These are phyloP conservation scores for Meripilus lineatus DNA, from an alignment of 1,284 basidiomycete genomes.

Conservation along the genomic window DNA sequence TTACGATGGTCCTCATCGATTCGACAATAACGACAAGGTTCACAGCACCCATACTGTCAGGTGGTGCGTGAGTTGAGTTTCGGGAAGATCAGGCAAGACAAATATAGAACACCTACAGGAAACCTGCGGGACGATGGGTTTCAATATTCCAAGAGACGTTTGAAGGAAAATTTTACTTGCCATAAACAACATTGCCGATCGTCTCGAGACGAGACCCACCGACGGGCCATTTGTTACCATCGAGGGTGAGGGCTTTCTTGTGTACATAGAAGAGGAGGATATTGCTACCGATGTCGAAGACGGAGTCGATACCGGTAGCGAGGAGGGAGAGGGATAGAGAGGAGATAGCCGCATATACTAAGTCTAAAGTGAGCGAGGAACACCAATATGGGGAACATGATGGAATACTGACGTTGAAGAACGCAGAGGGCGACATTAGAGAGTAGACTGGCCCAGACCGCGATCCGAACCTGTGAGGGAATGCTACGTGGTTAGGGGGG, in stretches of 20 bases:
- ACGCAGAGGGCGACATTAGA: constrained; percentile 71
- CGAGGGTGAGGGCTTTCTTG: constrained; percentile 66
- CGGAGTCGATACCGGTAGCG: constrained; percentile 85
- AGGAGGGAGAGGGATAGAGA: constrained; percentile 85
- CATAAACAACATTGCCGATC: constrained; percentile 88
- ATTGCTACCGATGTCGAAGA: constrained; percentile 92
- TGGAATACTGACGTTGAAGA: constrained; percentile 52
- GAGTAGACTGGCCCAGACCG: constrained; percentile 78
- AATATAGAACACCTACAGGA: constrained; percentile 45
- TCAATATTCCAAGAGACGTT: not conserved
- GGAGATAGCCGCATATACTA: constrained; percentile 85
- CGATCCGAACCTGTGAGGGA: constrained; percentile 75
- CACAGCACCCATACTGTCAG: constrained; percentile 73
- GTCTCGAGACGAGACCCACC: constrained; percentile 89
- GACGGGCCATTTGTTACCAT: constrained; percentile 86
- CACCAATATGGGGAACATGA: constrained; percentile 6
- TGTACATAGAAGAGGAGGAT: constrained; percentile 82
- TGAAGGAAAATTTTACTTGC: constrained; percentile 35
- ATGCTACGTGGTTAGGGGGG: constrained; percentile 12
- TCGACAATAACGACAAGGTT: constrained; percentile 86
- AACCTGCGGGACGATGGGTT: constrained; percentile 37
- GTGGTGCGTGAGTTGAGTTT: no score
- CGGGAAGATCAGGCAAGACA: constrained; percentile 4
- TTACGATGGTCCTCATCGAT: constrained; percentile 67
- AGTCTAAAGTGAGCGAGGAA: not conserved